Evolutionary conservation across 2,329 filamentous ascomycete genomes (phyloP).

Genomic region (Aspergillus tanneri): DNA sequence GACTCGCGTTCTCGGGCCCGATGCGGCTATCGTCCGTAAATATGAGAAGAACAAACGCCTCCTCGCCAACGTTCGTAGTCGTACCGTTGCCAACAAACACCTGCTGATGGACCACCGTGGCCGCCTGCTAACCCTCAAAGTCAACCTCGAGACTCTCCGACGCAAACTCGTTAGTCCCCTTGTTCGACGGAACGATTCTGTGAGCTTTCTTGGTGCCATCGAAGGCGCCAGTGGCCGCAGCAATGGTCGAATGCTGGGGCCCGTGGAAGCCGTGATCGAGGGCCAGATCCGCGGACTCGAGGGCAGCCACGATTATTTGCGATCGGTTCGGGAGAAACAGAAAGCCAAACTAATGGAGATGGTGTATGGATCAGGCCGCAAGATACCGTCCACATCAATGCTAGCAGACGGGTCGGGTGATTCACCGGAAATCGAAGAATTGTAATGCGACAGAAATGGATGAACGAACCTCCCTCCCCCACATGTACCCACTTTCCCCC

Average conservation of each 20-base stretch:
- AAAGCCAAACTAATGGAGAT: constrained; percentile 81
- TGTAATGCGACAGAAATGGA: constrained; percentile 10
- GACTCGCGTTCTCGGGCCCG: constrained; percentile 78
- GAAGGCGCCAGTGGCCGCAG: constrained; percentile 26
- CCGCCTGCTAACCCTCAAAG: constrained; percentile 77
- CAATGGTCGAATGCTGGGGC: constrained; percentile 60
- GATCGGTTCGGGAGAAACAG: constrained; percentile 72
- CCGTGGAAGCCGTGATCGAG: constrained; percentile 58
- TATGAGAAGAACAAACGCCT: constrained; percentile 87
- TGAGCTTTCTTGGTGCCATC: constrained; percentile 35
- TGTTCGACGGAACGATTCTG: constrained; percentile 64
- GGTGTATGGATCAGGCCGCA: constrained; percentile 60
- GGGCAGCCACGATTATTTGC: constrained; percentile 75
- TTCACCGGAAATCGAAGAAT: constrained; percentile 15
- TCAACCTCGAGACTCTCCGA: constrained; percentile 79
- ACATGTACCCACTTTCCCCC: not conserved
- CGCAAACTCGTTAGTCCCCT: constrained; percentile 82
- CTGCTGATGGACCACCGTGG: constrained; percentile 84
- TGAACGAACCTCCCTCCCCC: not conserved
- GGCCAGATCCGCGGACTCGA: constrained; percentile 83
- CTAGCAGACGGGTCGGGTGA: constrained; percentile 25
- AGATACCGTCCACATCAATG: constrained; percentile 25
- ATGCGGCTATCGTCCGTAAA: constrained; percentile 74
- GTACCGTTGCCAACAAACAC: constrained; percentile 83
- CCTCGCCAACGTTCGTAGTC: constrained; percentile 73